Conservation (phyloP, 2,329 filamentous ascomycete genomes). For the Aotearoamyces nothofagi region DNA sequence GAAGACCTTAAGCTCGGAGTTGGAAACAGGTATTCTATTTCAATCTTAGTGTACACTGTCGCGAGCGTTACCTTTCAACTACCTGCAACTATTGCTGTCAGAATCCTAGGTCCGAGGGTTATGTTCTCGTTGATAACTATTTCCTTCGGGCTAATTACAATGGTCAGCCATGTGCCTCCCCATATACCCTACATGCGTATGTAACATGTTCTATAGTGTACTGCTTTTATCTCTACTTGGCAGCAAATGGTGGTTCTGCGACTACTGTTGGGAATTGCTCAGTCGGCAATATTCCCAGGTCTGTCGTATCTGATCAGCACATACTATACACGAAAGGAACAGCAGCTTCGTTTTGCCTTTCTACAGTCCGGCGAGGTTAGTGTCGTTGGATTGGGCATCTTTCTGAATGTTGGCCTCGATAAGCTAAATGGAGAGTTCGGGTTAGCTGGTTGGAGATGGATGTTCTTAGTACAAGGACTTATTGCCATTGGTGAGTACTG, state of each 20-base stretch:
- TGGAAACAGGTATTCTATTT: constrained; percentile 51
- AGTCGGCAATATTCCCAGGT: constrained; percentile 37
- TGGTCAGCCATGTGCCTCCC: too few species aligned
- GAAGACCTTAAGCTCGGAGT: constrained; percentile 42
- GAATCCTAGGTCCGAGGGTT: constrained; percentile 45
- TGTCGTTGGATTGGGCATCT: constrained; percentile 27
- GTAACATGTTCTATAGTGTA: constrained; percentile 24
- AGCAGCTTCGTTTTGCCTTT: constrained; percentile 43
- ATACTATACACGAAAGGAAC: constrained; percentile 18
- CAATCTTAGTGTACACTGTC: constrained; percentile 61
- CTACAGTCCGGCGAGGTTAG: constrained; percentile 50
- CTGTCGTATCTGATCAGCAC: constrained; percentile 30
- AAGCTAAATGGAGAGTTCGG: constrained; percentile 36
- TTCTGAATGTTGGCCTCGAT: constrained; percentile 49
- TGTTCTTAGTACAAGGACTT: constrained; percentile 35
- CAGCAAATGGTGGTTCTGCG: constrained; percentile 53
- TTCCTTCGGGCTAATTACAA: constrained; percentile 46
- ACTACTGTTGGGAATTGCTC: constrained; percentile 48
- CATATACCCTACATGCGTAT: too few species aligned
- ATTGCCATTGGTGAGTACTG: constrained; percentile 30
- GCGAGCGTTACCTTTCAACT: constrained; percentile 53
- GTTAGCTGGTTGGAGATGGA: constrained; percentile 51
- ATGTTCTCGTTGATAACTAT: constrained; percentile 47
- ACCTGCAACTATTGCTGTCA: constrained; percentile 50
- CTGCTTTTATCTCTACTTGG: constrained; percentile 53